Conservation (phyloP, 2,329 filamentous ascomycete species). For the Cladosporium sp. region DNA sequence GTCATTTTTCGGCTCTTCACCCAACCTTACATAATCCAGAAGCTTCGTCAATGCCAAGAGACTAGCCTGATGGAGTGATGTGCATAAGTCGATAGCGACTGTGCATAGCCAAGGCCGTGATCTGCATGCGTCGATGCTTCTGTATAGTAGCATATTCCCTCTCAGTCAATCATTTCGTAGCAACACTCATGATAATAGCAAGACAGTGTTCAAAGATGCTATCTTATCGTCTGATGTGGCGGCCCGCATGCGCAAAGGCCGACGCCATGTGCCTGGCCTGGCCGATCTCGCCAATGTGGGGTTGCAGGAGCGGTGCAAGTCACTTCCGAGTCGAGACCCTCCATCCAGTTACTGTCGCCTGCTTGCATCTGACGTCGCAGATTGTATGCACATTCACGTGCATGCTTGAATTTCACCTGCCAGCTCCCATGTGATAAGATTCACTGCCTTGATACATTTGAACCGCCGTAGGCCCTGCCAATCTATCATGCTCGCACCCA, state of each 20-base stretch:
- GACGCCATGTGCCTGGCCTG: background rate
- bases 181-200: no score
- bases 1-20: slow-evolving; percentile 7
- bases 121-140: no score
- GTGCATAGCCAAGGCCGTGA: no score
- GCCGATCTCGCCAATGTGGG: background rate
- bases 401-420: background rate
- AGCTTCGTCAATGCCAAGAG: slow-evolving; percentile 6
- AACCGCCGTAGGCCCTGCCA: background rate
- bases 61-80: background rate
- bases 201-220: no score
- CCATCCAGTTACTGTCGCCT: background rate
- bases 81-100: background rate
- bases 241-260: background rate
- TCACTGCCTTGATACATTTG: background rate
- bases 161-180: no score
- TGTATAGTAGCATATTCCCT: no score
- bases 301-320: background rate
- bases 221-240: no score
- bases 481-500: background rate
- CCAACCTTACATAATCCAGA: slow-evolving; percentile 8
- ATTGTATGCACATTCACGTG: background rate
- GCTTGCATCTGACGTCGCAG: background rate
- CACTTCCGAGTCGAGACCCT: background rate
- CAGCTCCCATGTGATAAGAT: no score